These are phyloP conservation scores for Aspergillus ellipticus DNA, from an alignment of 495 filamentous ascomycete species.

Conservation along the genomic window DNA sequence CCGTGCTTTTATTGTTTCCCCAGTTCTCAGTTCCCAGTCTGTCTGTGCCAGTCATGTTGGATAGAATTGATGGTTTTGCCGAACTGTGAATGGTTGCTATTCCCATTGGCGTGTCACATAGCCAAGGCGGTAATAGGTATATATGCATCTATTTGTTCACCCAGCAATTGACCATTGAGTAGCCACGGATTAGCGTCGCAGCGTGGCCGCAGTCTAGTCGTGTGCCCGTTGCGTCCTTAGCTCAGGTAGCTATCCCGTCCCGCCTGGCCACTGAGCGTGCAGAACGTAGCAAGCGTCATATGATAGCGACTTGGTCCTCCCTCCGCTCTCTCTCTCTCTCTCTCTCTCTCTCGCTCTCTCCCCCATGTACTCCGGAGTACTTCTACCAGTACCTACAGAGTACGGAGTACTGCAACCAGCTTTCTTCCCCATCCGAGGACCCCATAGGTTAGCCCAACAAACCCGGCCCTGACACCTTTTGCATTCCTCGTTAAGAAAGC, in stretches of 20 bases:
- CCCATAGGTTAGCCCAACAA: neutral
- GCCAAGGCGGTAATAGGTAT: constrained; percentile 15
- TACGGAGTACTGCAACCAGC: no score
- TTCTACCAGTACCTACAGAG: no score
- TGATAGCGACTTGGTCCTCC: constrained; percentile 3
- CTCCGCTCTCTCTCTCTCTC: no score
- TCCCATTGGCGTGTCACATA: constrained; percentile 21
- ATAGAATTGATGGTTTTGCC: constrained; percentile 12
- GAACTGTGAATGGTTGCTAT: constrained; percentile 6
- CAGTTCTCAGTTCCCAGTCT: constrained; percentile 3
- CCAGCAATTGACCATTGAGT: constrained; percentile 10
- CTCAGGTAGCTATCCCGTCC: constrained; percentile 7
- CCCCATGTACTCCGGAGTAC: no score
- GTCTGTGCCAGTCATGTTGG: constrained; percentile 3
- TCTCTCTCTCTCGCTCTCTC: no score
- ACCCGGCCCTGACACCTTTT: neutral
- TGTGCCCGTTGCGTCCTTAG: neutral
- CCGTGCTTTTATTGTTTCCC: no score
- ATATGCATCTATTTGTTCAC: constrained; percentile 20
- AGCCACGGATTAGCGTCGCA: neutral
- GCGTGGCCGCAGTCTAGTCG: constrained; percentile 11
- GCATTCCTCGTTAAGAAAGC: neutral
- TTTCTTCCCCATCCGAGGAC: no score
- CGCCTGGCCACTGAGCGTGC: constrained; percentile 13
- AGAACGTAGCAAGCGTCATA: constrained; percentile 21